Evolutionary conservation across 306 rosid species (phyloP).

Genomic region (Sechiopsis laciniata): DNA sequence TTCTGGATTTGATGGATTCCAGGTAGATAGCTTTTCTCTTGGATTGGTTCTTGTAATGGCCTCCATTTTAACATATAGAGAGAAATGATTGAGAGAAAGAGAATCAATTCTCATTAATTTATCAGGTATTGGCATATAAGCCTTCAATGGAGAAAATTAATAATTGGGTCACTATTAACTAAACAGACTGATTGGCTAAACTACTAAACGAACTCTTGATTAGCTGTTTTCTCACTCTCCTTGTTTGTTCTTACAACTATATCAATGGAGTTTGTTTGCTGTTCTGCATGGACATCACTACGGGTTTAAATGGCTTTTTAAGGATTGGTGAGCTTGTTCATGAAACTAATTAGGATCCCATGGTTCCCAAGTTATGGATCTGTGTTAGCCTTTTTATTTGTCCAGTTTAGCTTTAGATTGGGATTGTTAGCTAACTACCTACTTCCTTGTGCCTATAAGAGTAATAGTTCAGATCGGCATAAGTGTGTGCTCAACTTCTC

Average conservation of each 20-base stretch:
- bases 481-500: too few species aligned
- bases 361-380: background rate
- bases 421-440: background rate
- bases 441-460: too few species aligned
- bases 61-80: too few species aligned
- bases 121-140: too few species aligned
- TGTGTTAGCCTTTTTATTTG: background rate
- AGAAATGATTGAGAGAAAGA: background rate
- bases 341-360: background rate
- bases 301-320: background rate
- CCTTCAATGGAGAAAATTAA: background rate
- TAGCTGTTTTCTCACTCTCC: background rate
- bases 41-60: background rate
- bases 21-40: background rate
- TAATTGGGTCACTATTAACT: background rate
- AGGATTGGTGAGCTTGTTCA: background rate
- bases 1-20: background rate
- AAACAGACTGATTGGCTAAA: background rate
- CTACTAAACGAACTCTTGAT: background rate
- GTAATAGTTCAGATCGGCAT: too few species aligned
- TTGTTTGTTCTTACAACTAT: background rate
- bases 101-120: too few species aligned
- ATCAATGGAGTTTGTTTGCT: background rate
- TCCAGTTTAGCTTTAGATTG: constrained; percentile 7
- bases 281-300: background rate